Conservation (phyloP, 805 yeast species). For the Candida awuae region DNA sequence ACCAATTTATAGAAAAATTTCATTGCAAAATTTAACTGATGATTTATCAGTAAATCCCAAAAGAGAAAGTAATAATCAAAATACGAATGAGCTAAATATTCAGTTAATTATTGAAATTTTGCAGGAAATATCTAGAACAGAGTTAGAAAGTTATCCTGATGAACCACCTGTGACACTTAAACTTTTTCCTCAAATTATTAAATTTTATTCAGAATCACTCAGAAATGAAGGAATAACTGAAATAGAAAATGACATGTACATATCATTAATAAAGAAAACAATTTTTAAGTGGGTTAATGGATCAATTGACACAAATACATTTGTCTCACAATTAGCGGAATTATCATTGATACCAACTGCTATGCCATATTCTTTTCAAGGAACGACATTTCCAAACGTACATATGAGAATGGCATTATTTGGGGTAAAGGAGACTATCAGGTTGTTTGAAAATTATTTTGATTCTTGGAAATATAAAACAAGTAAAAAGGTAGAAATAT, state of each 20-base stretch:
- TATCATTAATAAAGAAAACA: constrained; percentile 14
- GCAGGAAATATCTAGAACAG: background rate
- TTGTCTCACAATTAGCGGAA: constrained; percentile 17
- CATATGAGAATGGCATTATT: constrained; percentile 24
- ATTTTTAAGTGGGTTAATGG: constrained; percentile 16
- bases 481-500: background rate
- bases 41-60: constrained; percentile 1
- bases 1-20: constrained; percentile 15
- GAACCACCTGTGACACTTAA: constrained; percentile 14
- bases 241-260: constrained; percentile 19
- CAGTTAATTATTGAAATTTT: constrained; percentile 2
- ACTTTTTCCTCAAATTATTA: constrained; percentile 23
- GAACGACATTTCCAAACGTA: constrained; percentile 16
- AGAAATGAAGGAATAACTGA: constrained; percentile 10
- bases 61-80: background rate
- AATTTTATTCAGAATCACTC: constrained; percentile 17
- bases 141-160: background rate
- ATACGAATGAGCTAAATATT: background rate
- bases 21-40: constrained; percentile 1
- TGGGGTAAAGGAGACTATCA: constrained; percentile 13
- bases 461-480: constrained; percentile 13
- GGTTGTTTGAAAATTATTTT: constrained; percentile 18
- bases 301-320: constrained; percentile 11
- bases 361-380: constrained; percentile 14
- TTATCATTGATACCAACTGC: constrained; percentile 25